Evolutionary conservation across 257 asterid species (phyloP).

Genomic region (Thymus mandschuricus): DNA sequence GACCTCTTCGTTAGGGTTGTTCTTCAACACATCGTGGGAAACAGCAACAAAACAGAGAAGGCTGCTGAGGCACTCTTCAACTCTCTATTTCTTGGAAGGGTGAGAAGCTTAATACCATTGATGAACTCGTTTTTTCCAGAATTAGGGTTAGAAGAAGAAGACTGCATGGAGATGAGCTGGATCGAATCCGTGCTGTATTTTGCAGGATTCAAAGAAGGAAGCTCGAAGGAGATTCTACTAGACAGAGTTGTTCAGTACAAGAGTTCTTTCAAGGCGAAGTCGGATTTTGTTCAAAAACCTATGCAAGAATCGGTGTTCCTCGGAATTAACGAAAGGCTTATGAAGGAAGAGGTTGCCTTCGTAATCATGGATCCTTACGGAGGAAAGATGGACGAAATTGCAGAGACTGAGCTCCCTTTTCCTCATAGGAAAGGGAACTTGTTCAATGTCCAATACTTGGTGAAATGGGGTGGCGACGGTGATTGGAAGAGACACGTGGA

Average conservation of each 20-base stretch:
- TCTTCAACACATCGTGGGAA: slow-evolving; percentile 29
- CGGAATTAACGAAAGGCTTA: slow-evolving; percentile 33
- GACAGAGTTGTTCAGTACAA: slow-evolving; percentile 32
- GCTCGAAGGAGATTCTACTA: slow-evolving; percentile 32
- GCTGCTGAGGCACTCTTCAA: slow-evolving; percentile 32
- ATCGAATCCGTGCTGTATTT: slow-evolving; percentile 45
- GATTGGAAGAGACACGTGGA: slow-evolving; percentile 36
- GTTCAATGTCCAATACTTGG: slow-evolving; percentile 55
- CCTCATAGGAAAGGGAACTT: slow-evolving; percentile 61
- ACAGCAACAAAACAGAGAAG: background rate
- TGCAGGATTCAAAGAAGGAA: slow-evolving; percentile 17
- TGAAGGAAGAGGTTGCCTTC: slow-evolving; percentile 36
- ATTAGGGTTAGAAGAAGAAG: slow-evolving; percentile 37
- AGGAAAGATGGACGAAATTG: slow-evolving; percentile 51
- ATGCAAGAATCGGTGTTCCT: slow-evolving; percentile 37
- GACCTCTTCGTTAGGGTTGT: slow-evolving; percentile 55
- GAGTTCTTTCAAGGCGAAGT: slow-evolving; percentile 55
- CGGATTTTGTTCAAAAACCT: slow-evolving; percentile 49
- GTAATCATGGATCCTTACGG: slow-evolving; percentile 63
- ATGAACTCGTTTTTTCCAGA: slow-evolving; percentile 44
- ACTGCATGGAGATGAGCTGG: slow-evolving; percentile 64
- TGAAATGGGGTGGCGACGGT: slow-evolving; percentile 43
- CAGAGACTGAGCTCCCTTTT: slow-evolving; percentile 46
- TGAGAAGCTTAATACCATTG: slow-evolving; percentile 8
- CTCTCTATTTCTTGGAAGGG: slow-evolving; percentile 47